Percentiles rank a stretch among this genome's conserved stretches.
These are phyloP conservation scores for Trichoderma reesei DNA, from an alignment of 495 filamentous ascomycete species.

Conservation along the genomic window DNA sequence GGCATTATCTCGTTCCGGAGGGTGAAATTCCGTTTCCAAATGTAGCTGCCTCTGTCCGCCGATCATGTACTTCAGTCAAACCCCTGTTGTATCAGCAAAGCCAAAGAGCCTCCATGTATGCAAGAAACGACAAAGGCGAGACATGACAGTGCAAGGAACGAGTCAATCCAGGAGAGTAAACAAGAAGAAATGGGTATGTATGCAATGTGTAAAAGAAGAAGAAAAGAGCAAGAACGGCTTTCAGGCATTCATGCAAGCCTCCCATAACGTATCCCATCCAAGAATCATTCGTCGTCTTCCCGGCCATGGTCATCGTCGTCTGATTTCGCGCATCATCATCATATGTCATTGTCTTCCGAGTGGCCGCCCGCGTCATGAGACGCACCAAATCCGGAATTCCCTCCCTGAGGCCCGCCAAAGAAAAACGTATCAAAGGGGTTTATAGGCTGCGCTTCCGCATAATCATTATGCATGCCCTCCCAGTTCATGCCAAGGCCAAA, in stretches of 20 bases:
- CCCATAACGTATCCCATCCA: too few relatives aligned
- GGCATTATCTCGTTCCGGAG: too few relatives aligned
- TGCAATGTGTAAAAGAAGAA: not conserved
- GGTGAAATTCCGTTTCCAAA: too few relatives aligned
- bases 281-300: not conserved
- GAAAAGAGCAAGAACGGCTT: too few relatives aligned
- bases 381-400: constrained; percentile 14
- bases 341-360: not conserved
- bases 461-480: constrained; percentile 67
- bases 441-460: constrained; percentile 61
- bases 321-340: not conserved
- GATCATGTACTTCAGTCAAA: too few relatives aligned
- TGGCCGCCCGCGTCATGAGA: not conserved
- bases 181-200: not conserved
- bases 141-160: not conserved
- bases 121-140: not conserved
- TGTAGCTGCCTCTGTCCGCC: too few relatives aligned
- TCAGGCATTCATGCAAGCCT: too few relatives aligned
- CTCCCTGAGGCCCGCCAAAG: constrained; percentile 54
- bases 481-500: constrained; percentile 65
- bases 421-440: constrained; percentile 90
- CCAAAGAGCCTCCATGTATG: too few relatives aligned
- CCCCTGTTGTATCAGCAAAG: too few relatives aligned
- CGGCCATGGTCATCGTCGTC: not conserved
- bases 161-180: not conserved